Percentiles rank a stretch among this genome's conserved stretches.
phyloP scores from a whole-genome alignment of 1,139 yeast genomes.

The Pichia terricola region DNA sequence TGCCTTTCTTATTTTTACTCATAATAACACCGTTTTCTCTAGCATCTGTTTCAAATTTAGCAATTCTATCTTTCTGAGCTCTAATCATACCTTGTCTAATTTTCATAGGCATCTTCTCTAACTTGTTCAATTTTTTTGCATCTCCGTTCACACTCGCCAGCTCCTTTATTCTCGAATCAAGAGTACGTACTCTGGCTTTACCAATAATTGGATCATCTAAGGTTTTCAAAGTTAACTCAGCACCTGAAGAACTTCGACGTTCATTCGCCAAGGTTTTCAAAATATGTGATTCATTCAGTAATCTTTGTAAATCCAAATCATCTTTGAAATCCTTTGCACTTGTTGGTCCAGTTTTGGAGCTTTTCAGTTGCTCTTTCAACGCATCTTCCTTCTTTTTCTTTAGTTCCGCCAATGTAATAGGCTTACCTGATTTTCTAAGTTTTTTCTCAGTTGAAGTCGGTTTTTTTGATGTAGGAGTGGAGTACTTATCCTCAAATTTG shows the following conservation, averaged over 20 bases:
- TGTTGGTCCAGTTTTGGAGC: conserved; percentile 25
- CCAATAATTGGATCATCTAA: conserved; percentile 71
- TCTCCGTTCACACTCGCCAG: conserved; percentile 44
- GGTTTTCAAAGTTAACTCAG: conserved; percentile 62
- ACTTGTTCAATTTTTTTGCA: conserved; percentile 27
- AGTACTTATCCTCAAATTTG: conserved; percentile 32
- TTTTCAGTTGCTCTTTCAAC: conserved; percentile 16
- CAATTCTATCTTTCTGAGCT: conserved; percentile 42
- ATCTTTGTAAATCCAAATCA: conserved; percentile 69
- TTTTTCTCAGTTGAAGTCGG: conserved; percentile 37
- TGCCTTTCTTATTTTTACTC: conserved; percentile 55
- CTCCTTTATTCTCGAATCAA: conserved; percentile 55
- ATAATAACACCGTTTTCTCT: conserved; percentile 80
- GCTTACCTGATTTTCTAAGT: conserved; percentile 31
- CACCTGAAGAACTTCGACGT: conserved; percentile 47
- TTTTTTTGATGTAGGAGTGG: conserved; percentile 22
- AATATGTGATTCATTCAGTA: conserved; percentile 79
- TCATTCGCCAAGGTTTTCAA: conserved; percentile 36
- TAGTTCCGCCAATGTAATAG: conserved; percentile 28
- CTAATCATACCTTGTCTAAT: conserved; percentile 77
- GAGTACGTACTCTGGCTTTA: conserved; percentile 63
- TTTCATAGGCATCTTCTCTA: conserved; percentile 81
- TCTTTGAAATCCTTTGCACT: conserved; percentile 28
- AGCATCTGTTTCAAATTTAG: conserved; percentile 65
- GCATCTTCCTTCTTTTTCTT: conserved; percentile 19